Base-by-base conservation (phyloP, 176 grass and related monocot genomes). In the Paspalum notatum region DNA sequence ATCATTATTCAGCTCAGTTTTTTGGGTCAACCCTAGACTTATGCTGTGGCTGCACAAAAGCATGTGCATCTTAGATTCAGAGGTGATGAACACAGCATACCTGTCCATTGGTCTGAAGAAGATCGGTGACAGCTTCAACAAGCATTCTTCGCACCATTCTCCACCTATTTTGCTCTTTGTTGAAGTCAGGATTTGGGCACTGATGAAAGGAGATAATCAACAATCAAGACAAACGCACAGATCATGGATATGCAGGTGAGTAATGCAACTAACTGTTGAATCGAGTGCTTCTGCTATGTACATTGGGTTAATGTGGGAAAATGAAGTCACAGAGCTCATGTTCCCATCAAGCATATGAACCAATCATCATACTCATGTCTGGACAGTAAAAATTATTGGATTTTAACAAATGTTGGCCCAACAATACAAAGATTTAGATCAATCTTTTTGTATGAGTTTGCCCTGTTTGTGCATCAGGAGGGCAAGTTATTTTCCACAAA, bases 161-260 rank as follows among this genome's bases (percentile, higher is more conserved):
- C 96, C 92, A 91, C 43, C 90, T 87, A 41, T 95, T 89, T 32
- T 84, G 69, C 69, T 86, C 88, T 91, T 75, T 87, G 83, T 95
- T 91, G 84, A 95, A 93, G 77, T 93, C 88, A 46, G 96, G 96
- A 90, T 93, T 93, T 75, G 96, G 92, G 27, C 92, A 95, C 96
- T 95, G 73, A 51, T 80, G 69, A 85, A 44, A 54, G 38, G 75
- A 74, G 42, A 89, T 5, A n/a, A 66, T 48, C 17, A 80, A 59
- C 24, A 10, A 55, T 48, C 62, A 61, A 49, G 13, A 41, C 51
- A 68, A 54, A n/a, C 11, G 3, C 22, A 26, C 22, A 27, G 10
- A 55, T 39, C 63, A 70, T 60, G 46, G 68, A 62, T 32, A 62
- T 15, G 12, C 24, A 15, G 12, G 59, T 6, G 1, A 15, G 59